Conservation (phyloP, 768 basidiomycete genomes). For the Gymnopilus junonius region DNA sequence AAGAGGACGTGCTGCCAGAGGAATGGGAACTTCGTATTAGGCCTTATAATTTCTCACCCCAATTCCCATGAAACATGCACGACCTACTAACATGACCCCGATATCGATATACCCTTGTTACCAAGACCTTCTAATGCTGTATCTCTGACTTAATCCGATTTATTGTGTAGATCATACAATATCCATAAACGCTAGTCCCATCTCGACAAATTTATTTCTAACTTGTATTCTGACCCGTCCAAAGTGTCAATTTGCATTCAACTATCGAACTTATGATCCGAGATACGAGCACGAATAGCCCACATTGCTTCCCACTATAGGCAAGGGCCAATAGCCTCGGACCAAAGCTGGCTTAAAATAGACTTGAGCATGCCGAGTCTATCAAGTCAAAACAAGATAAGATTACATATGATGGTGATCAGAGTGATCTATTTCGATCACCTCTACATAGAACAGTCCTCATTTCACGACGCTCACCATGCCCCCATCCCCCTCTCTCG, state of each 20-base stretch:
- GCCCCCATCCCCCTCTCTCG: constrained; percentile 18
- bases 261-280: background rate
- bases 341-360: constrained; percentile 7
- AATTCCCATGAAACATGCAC: background rate
- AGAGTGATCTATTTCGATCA: constrained; percentile 7
- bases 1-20: constrained; percentile 14
- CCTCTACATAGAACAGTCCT: constrained; percentile 10
- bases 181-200: background rate
- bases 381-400: constrained; percentile 13
- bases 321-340: constrained; percentile 1
- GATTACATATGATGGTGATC: constrained; percentile 15
- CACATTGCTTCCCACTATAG: background rate
- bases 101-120: background rate
- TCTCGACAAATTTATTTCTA: background rate
- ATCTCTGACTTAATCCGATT: background rate
- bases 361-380: constrained; percentile 9
- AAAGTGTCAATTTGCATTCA: background rate
- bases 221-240: background rate
- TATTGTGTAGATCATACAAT: background rate
- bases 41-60: background rate
- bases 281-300: background rate
- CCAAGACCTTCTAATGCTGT: background rate
- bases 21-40: constrained; percentile 6
- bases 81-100: background rate
- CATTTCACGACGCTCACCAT: constrained; percentile 27